Evolutionary conservation across 176 grass and related monocot species (phyloP).

Genomic region (Rhynchospora pubera): DNA sequence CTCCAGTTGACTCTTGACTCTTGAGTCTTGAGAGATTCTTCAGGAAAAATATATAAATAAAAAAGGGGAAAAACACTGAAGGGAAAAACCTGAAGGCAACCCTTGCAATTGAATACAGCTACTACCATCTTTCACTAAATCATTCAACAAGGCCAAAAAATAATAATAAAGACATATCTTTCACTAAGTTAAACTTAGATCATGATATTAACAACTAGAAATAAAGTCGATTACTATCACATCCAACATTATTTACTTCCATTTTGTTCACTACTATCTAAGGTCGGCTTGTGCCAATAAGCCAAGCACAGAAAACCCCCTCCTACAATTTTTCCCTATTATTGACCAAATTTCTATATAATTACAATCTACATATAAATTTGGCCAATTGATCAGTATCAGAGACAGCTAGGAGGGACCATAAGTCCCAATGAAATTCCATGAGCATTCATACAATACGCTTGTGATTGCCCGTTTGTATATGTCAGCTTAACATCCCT

Average conservation of each 20-base stretch:
- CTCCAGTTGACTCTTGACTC: no score
- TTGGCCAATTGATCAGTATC: background rate
- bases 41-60: no score
- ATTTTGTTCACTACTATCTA: background rate
- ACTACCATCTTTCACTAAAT: background rate
- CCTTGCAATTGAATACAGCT: background rate
- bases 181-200: background rate
- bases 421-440: slow-evolving; percentile 44
- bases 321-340: background rate
- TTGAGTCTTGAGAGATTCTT: no score
- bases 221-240: background rate
- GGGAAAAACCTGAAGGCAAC: background rate
- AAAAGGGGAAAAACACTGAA: no score
- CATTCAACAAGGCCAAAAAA: no score
- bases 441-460: slow-evolving; percentile 47
- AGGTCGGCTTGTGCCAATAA: background rate
- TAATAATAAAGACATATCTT: no score
- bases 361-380: background rate
- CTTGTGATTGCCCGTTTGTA: slow-evolving; percentile 13
- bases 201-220: background rate
- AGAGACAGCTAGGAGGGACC: slow-evolving; percentile 57
- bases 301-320: background rate
- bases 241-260: background rate
- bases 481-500: slow-evolving; percentile 59
- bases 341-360: background rate